Conservation (phyloP, 2,329 filamentous ascomycete species). For the Epichloe hybrida region DNA sequence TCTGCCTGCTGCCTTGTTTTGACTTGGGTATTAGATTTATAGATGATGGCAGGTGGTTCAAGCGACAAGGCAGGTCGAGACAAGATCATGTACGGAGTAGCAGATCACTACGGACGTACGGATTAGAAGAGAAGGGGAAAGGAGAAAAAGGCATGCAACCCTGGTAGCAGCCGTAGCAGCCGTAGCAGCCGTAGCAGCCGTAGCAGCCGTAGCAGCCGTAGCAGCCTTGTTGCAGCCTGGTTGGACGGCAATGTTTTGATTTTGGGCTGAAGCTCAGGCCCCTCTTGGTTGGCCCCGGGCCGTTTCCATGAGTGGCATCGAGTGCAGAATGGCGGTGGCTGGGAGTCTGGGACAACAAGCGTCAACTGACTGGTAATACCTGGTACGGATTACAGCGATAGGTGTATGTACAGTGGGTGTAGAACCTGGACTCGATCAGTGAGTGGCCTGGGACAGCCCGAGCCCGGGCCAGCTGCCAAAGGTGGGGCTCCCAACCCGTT, state of each 20-base stretch:
- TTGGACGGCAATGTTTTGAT: conserved; percentile 6
- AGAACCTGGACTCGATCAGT: no score
- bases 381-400: no score
- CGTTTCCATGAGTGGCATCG: background rate
- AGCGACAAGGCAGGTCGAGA: background rate
- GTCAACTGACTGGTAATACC: no score
- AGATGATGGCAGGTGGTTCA: background rate
- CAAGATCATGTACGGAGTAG: background rate
- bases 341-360: conserved; percentile 3
- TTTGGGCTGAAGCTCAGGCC: conserved; percentile 6
- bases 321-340: conserved; percentile 3
- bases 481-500: background rate
- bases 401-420: no score
- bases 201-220: background rate
- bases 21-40: background rate
- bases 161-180: background rate
- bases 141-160: background rate
- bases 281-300: background rate
- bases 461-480: background rate
- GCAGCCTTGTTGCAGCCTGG: background rate
- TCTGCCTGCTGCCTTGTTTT: conserved; percentile 5
- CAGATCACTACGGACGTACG: background rate
- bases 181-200: background rate
- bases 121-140: background rate
- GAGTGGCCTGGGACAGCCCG: background rate